Evolutionary conservation across 768 basidiomycete genomes (phyloP).

Genomic region (Leccinum barrowsii): DNA sequence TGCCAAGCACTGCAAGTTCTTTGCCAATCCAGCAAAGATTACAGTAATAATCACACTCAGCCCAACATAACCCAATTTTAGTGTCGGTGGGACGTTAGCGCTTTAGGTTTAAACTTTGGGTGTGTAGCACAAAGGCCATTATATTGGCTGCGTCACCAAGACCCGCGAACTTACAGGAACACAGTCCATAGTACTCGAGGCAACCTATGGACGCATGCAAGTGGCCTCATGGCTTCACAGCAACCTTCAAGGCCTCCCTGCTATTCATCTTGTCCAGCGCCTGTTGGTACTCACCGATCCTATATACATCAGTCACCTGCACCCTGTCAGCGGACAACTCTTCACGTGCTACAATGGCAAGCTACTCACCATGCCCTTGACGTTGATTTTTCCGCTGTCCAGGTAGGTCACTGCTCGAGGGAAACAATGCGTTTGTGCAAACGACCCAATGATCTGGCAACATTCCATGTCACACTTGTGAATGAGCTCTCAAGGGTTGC

Average conservation of each 20-base stretch:
- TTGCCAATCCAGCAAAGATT: too few species aligned
- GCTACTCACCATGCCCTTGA: constrained; percentile 62
- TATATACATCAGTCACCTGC: constrained; percentile 50
- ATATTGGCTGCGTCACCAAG: neutral
- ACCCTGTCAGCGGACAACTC: neutral
- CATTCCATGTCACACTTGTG: neutral
- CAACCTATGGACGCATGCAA: neutral
- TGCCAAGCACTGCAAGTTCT: too few species aligned
- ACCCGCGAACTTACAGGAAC: neutral
- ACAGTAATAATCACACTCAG: too few species aligned
- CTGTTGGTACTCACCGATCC: constrained; percentile 59
- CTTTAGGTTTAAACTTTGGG: too few species aligned
- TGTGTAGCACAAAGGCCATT: too few species aligned
- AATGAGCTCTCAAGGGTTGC: neutral
- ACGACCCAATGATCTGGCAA: constrained; percentile 75
- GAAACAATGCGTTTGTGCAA: constrained; percentile 84
- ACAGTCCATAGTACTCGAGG: neutral
- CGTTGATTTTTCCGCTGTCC: constrained; percentile 75
- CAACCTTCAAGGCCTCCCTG: constrained; percentile 52
- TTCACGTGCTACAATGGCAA: neutral
- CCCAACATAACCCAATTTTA: too few species aligned
- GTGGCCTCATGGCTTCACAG: constrained; percentile 44
- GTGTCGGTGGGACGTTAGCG: too few species aligned
- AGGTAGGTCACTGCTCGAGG: constrained; percentile 83
- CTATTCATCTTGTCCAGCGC: constrained; percentile 71